Conservation (phyloP, 2,329 filamentous ascomycete genomes). For the Neofusicoccum kwambonambiense region DNA sequence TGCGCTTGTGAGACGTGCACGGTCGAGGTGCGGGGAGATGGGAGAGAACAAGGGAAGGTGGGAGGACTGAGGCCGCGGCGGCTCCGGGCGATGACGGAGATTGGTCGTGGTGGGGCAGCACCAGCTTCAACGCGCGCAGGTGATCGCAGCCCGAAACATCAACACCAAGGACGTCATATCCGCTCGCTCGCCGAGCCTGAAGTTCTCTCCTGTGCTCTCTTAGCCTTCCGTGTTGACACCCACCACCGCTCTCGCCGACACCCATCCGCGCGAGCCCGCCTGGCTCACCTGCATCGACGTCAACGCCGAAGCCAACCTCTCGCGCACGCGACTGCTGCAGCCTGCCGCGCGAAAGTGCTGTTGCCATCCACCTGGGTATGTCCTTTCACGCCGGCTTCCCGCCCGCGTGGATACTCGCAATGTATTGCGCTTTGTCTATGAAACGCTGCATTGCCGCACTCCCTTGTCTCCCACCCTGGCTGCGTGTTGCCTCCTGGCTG, state of each 20-base stretch:
- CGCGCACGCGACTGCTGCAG: constrained; percentile 9
- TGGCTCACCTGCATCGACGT: neutral
- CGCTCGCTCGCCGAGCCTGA: neutral
- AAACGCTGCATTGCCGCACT: neutral
- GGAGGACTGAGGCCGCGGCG: neutral
- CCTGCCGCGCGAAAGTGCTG: neutral
- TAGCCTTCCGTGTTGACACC: neutral
- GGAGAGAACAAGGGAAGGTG: neutral
- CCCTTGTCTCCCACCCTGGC: neutral
- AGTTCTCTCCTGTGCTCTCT: neutral
- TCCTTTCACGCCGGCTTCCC: neutral
- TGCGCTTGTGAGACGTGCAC: constrained; percentile 1
- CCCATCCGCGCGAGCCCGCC: neutral
- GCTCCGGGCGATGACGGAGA: constrained; percentile 7
- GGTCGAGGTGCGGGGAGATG: neutral
- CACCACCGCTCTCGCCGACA: neutral
- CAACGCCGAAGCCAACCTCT: neutral
- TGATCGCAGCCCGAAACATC: constrained; percentile 18
- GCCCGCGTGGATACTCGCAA: neutral
- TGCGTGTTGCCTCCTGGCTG: neutral
- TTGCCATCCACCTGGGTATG: neutral
- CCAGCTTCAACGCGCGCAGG: constrained; percentile 2
- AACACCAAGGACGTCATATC: constrained; percentile 14
- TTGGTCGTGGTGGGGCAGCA: neutral
- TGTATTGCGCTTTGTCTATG: neutral